Conservation (phyloP, 208 protist species). For the Wallacemonas rigidus region DNA sequence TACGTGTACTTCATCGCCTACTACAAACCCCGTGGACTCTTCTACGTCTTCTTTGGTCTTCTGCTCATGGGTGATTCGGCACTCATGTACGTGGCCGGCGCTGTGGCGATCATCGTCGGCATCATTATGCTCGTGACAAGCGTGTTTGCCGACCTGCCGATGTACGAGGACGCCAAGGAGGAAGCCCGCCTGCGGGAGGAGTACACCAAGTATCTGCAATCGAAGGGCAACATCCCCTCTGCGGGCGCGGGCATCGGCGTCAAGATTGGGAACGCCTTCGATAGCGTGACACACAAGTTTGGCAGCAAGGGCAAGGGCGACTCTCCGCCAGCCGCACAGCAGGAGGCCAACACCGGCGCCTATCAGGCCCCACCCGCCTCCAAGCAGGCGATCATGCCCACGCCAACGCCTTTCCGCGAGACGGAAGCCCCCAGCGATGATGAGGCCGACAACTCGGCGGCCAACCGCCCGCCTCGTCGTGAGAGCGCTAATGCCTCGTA, state of each 20-base stretch:
- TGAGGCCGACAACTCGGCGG: background rate
- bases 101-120: conserved; percentile 46
- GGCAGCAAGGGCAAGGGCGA: background rate
- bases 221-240: conserved; percentile 9
- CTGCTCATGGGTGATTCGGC: conserved; percentile 43
- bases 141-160: conserved; percentile 50
- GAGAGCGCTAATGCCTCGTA: conserved; percentile 2
- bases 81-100: conserved; percentile 44
- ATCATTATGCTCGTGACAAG: conserved; percentile 63
- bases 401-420: background rate
- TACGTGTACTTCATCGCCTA: conserved; percentile 80
- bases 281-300: conserved; percentile 15
- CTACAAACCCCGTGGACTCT: conserved; percentile 60
- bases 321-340: background rate
- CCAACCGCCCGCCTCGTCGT: background rate
- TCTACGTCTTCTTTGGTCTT: conserved; percentile 81
- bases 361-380: conserved; percentile 15
- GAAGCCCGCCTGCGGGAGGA: conserved; percentile 33
- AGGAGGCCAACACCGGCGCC: conserved; percentile 10
- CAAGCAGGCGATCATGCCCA: background rate
- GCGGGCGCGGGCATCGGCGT: conserved; percentile 16
- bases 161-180: conserved; percentile 55
- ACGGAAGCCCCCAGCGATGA: conserved; percentile 6
- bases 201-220: conserved; percentile 26
- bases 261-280: conserved; percentile 15